A percentile compares a stretch with the other conserved stretches of the same genome.
Evolutionary conservation across 2,329 filamentous ascomycete genomes (phyloP).

Genomic region (Fusarium floridanum): DNA sequence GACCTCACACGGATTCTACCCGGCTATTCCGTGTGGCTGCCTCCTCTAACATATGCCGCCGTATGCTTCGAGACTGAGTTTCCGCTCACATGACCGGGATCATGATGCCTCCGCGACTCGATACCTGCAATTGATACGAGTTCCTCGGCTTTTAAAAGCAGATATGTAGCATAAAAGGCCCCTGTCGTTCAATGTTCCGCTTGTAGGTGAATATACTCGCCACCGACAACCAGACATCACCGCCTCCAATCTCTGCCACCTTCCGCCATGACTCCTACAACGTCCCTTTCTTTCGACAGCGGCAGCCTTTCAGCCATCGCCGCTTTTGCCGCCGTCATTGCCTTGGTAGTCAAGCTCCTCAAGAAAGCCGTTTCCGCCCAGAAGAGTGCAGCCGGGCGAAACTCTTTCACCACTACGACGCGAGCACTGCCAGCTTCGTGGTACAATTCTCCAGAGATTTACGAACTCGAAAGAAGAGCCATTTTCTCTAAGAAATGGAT

Average conservation of each 20-base stretch:
- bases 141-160: not conserved
- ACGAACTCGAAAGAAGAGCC: constrained; percentile 66
- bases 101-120: not conserved
- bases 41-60: not conserved
- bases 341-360: constrained; percentile 49
- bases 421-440: constrained; percentile 62
- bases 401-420: constrained; percentile 1
- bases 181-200: not conserved
- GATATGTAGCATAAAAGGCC: not conserved
- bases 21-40: not conserved
- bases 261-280: not conserved
- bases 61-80: not conserved
- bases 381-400: not conserved
- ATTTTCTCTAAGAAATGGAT: constrained; percentile 69
- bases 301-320: constrained; percentile 39
- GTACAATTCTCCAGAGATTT: constrained; percentile 64
- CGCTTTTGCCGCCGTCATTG: constrained; percentile 24
- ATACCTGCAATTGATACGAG: not conserved
- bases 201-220: not conserved
- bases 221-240: not conserved
- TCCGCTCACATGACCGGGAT: constrained; percentile 1
- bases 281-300: not conserved
- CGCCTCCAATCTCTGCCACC: too few species aligned
- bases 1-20: not conserved
- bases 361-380: constrained; percentile 12